Evolutionary conservation across 1,139 yeast genomes (phyloP).

Genomic region (Kurtzmaniella natalensis): DNA sequence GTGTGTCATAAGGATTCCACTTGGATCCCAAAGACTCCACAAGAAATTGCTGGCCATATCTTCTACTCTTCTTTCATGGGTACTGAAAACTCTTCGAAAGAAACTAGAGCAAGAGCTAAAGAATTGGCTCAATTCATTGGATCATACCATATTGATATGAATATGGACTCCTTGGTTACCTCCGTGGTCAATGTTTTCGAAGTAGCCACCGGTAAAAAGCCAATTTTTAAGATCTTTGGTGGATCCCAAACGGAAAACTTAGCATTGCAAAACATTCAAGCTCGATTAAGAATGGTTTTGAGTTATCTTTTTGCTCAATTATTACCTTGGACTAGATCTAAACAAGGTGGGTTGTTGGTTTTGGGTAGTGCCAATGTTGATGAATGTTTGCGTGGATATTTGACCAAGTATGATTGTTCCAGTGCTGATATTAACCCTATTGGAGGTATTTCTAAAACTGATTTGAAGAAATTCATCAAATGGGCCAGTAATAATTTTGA

Average conservation of each 20-base stretch:
- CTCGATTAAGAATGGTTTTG: slow-evolving; percentile 89
- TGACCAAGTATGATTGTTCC: slow-evolving; percentile 95
- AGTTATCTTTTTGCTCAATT: slow-evolving; percentile 91
- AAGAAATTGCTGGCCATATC: slow-evolving; percentile 66
- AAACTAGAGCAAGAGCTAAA: slow-evolving; percentile 83
- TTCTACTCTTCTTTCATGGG: slow-evolving; percentile 96
- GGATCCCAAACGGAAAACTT: slow-evolving; percentile 88
- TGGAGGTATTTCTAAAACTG: slow-evolving; percentile 95
- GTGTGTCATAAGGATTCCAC: slow-evolving; percentile 48
- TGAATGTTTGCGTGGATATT: slow-evolving; percentile 90
- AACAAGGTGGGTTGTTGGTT: slow-evolving; percentile 76
- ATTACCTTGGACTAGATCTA: slow-evolving; percentile 85
- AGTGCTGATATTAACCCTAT: slow-evolving; percentile 96
- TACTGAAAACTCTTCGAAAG: slow-evolving; percentile 82
- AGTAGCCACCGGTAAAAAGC: slow-evolving; percentile 84
- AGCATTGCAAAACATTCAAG: slow-evolving; percentile 94
- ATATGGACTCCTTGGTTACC: slow-evolving; percentile 80
- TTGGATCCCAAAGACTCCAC: slow-evolving; percentile 70
- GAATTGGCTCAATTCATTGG: slow-evolving; percentile 73
- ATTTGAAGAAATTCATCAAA: slow-evolving; percentile 75
- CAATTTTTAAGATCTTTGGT: slow-evolving; percentile 87
- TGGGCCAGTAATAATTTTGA: slow-evolving; percentile 71
- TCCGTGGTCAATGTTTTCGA: slow-evolving; percentile 76
- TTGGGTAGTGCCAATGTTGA: slow-evolving; percentile 98
- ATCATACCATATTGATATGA: slow-evolving; percentile 83